These are phyloP conservation scores for Cajanus cajan DNA, from an alignment of 306 rosid species.

Conservation along the genomic window DNA sequence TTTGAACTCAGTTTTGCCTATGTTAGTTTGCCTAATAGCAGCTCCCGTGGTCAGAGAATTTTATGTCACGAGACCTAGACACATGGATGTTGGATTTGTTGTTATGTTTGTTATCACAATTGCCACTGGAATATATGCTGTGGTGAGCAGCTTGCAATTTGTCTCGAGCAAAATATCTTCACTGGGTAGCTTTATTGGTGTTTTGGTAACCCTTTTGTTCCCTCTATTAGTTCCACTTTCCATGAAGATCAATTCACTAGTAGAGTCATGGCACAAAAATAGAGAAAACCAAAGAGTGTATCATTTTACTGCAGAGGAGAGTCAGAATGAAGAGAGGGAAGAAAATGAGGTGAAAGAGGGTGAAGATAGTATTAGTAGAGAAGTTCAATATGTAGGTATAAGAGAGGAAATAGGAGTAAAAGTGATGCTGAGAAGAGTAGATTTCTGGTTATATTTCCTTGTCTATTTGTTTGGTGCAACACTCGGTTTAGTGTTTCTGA, in stretches of 20 bases:
- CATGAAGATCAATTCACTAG: constrained; percentile 31
- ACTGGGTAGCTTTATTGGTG: constrained; percentile 33
- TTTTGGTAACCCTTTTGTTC: constrained; percentile 38
- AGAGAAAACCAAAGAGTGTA: constrained; percentile 46
- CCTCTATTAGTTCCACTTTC: constrained; percentile 47
- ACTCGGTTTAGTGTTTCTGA: constrained; percentile 66
- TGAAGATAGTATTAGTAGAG: constrained; percentile 2
- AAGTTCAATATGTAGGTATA: neutral
- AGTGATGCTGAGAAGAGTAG: constrained; percentile 58
- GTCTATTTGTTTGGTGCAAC: constrained; percentile 69
- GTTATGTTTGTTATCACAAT: constrained; percentile 62
- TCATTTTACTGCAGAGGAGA: constrained; percentile 44
- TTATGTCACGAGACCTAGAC: constrained; percentile 3
- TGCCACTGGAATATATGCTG: constrained; percentile 62
- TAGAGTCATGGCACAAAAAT: constrained; percentile 25
- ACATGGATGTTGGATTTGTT: constrained; percentile 46
- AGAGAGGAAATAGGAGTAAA: constrained; percentile 71
- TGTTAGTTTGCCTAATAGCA: constrained; percentile 32
- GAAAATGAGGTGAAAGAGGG: constrained; percentile 14
- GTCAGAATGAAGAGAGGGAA: constrained; percentile 5
- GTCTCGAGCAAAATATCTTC: constrained; percentile 37
- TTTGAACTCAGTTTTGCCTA: constrained; percentile 56
- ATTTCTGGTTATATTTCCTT: constrained; percentile 76
- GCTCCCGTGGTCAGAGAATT: constrained; percentile 47
- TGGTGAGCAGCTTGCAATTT: constrained; percentile 52